Conservation (phyloP, 345 rosid species). For the Chamaenerion angustifolium region DNA sequence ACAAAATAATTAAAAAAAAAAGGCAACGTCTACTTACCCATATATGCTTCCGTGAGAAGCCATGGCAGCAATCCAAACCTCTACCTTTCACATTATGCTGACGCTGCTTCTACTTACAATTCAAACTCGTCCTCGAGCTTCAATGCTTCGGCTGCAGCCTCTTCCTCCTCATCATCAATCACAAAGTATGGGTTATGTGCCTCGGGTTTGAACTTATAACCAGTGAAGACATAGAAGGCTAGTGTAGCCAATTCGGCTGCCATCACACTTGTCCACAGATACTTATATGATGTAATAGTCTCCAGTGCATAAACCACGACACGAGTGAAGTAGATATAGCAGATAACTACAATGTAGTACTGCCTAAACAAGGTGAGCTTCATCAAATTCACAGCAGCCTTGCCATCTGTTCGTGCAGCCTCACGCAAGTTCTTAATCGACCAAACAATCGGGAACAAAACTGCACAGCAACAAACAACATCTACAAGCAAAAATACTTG, state of each 20-base stretch:
- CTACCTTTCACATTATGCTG: too few species aligned
- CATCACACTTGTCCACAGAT: slow-evolving; percentile 79
- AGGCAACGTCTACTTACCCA: too few species aligned
- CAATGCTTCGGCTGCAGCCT: slow-evolving; percentile 87
- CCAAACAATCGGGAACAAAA: slow-evolving; percentile 91
- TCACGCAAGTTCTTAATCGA: slow-evolving; percentile 90
- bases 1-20: too few species aligned
- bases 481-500: slow-evolving; percentile 83
- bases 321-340: slow-evolving; percentile 89
- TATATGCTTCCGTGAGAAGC: too few species aligned
- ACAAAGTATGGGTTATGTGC: slow-evolving; percentile 89
- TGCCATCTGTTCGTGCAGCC: slow-evolving; percentile 88
- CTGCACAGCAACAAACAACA: slow-evolving; percentile 91
- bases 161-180: slow-evolving; percentile 93
- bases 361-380: slow-evolving; percentile 89
- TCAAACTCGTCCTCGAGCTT: slow-evolving; percentile 98
- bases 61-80: too few species aligned
- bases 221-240: slow-evolving; percentile 80
- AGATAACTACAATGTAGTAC: slow-evolving; percentile 85
- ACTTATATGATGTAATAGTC: slow-evolving; percentile 85
- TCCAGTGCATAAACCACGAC: slow-evolving; percentile 80
- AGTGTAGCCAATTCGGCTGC: slow-evolving; percentile 81
- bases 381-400: slow-evolving; percentile 88
- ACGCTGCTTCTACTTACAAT: slow-evolving; percentile 22
- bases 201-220: slow-evolving; percentile 84